Conservation (phyloP, 78 protist genomes). For the Bodo saltans region DNA sequence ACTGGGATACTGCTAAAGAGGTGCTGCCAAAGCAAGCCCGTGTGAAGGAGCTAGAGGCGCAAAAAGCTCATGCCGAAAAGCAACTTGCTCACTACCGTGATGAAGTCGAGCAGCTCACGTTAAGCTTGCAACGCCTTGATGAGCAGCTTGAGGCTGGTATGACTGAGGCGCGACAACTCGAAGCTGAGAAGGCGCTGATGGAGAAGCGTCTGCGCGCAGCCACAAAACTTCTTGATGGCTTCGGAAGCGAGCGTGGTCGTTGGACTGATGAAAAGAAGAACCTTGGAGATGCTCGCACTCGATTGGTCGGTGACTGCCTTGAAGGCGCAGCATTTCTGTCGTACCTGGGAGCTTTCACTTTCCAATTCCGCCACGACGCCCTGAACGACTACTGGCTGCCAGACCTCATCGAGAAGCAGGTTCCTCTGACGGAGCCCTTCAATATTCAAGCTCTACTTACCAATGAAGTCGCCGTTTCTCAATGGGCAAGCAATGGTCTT, state of each 20-base stretch:
- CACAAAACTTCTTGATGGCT: constrained; percentile 61
- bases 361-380: constrained; percentile 46
- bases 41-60: constrained; percentile 31
- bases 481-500: constrained; percentile 77
- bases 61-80: neutral
- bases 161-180: constrained; percentile 46
- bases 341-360: constrained; percentile 59
- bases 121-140: constrained; percentile 22
- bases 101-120: constrained; percentile 15
- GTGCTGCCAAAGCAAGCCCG: constrained; percentile 57
- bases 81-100: neutral
- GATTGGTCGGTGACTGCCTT: constrained; percentile 63
- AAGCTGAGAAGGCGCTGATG: constrained; percentile 54
- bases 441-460: constrained; percentile 47
- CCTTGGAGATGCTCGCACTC: constrained; percentile 13
- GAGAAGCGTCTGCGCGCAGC: constrained; percentile 63
- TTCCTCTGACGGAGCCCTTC: constrained; percentile 55
- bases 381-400: neutral
- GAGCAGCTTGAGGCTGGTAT: constrained; percentile 11
- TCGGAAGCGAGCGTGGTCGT: constrained; percentile 62
- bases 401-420: constrained; percentile 38
- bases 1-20: constrained; percentile 47
- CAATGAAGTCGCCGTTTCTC: constrained; percentile 62
- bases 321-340: constrained; percentile 51
- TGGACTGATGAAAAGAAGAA: constrained; percentile 58